Evolutionary conservation across 2,329 filamentous ascomycete species (phyloP), one percentile per base, ranked within the genome.

Genomic region (Monilinia aucupariae): DNA sequence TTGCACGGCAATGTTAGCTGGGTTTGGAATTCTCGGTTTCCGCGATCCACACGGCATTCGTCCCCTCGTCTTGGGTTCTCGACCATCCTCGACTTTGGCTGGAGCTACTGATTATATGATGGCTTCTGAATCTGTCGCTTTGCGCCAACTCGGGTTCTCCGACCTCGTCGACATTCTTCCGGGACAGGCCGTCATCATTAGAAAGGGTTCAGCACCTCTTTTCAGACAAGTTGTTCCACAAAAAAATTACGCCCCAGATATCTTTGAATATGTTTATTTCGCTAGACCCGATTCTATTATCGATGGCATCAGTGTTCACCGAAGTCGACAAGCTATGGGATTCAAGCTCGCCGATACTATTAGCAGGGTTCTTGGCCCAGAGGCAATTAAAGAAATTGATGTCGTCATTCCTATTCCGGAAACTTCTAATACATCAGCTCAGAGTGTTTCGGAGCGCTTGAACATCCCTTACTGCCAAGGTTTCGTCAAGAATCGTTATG

Each of bases 231-330:
- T 96, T 17, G 84, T 86, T 48, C 77, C 83, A 64, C 81, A 82
- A 68, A 81, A 83, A 69, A 80, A 82, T 20, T 96, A 96, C 73
- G 86, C 89, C 1, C 91, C 91, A 0, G 92, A 96, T 74, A 89
- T 91, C 65, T 94, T 96, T 71, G 90, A 96, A 76, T 91, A 87
- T 67, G 88, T 96, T 64, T 96, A 96, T 78, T 92, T 96, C 70
- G 88, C 90, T 17, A 82, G 92, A 1, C 90, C 90, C 0, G 92
- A 96, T 75, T 87, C 85, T 0, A 81, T 87, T 69, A 93, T 96
- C 63, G 92, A 96, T 72, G 91, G 91, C 22, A 96, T 96, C 68
- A 91, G 89, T 62, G 89, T 97, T 32, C 86, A 96, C 73, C 85
- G 86, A 68, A 91, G 88, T 69, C 85, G 92, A 59, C 87, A 93